Conservation (phyloP, 2,329 filamentous ascomycete species). For the Cytospora leucostoma region DNA sequence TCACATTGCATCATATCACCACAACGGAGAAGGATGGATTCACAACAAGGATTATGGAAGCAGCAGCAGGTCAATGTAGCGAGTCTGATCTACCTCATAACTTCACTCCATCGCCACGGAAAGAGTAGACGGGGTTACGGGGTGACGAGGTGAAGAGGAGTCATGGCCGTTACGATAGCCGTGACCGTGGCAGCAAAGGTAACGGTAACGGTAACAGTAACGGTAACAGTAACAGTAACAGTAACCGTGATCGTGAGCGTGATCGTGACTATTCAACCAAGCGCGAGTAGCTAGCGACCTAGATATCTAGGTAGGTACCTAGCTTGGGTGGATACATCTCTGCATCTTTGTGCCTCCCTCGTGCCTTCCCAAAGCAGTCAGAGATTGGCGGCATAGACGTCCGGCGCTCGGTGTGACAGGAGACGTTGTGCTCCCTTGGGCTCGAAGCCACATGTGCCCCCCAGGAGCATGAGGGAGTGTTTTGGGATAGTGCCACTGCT, state of each 20-base stretch:
- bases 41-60: slow-evolving; percentile 9
- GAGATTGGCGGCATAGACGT: not conserved
- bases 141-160: not conserved
- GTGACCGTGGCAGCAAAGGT: not conserved
- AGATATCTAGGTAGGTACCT: no score
- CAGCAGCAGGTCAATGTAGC: not conserved
- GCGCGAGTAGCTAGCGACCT: not conserved
- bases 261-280: no score
- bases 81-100: not conserved
- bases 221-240: not conserved
- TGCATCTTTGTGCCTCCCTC: not conserved
- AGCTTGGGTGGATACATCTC: no score
- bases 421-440: not conserved
- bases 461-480: not conserved
- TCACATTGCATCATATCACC: not conserved
- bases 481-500: not conserved
- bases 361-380: not conserved
- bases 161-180: not conserved
- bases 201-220: not conserved
- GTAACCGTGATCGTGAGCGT: no score
- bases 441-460: not conserved
- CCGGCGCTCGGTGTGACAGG: not conserved
- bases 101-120: not conserved
- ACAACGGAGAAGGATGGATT: slow-evolving; percentile 2
- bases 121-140: not conserved